Percentiles rank a stretch among this genome's conserved stretches.
phyloP scores from a whole-genome alignment of 1,139 yeast species.

The Magnusiomyces paraingens region DNA sequence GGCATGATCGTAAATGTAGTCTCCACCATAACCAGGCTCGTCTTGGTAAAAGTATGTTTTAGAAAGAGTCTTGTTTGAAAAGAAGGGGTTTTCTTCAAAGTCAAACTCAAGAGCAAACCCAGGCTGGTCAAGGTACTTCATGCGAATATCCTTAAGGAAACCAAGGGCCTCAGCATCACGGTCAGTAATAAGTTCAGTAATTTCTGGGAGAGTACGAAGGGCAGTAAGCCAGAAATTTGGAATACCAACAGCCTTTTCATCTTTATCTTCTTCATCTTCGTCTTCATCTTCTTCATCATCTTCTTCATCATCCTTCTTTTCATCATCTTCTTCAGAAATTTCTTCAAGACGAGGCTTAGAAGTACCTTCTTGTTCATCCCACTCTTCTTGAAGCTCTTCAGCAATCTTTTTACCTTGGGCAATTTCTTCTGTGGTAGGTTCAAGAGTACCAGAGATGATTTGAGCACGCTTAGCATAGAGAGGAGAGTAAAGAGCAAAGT shows the following conservation, averaged over 20 bases:
- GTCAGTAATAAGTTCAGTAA: slow-evolving; percentile 81
- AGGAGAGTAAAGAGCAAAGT: slow-evolving; percentile 66
- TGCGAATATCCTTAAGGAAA: slow-evolving; percentile 60
- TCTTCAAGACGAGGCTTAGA: slow-evolving; percentile 44
- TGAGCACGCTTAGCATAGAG: slow-evolving; percentile 67
- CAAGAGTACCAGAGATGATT: slow-evolving; percentile 63
- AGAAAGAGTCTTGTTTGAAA: slow-evolving; percentile 61
- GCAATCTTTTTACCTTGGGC: slow-evolving; percentile 66
- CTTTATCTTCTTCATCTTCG: slow-evolving; percentile 42
- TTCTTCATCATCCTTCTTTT: slow-evolving; percentile 40
- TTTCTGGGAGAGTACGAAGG: slow-evolving; percentile 73
- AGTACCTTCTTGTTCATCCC: slow-evolving; percentile 35
- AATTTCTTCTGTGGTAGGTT: slow-evolving; percentile 75
- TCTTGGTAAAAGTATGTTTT: slow-evolving; percentile 93
- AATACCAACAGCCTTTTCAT: slow-evolving; percentile 54
- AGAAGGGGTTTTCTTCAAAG: slow-evolving; percentile 69
- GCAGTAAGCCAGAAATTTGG: slow-evolving; percentile 98
- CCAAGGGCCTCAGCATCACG: slow-evolving; percentile 83
- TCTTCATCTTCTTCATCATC: slow-evolving; percentile 43
- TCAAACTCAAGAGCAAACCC: slow-evolving; percentile 86
- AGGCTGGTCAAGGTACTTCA: slow-evolving; percentile 80
- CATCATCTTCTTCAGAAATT: slow-evolving; percentile 38
- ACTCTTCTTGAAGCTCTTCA: slow-evolving; percentile 37
- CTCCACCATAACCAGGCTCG: slow-evolving; percentile 92
- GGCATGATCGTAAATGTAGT: slow-evolving; percentile 94